Percentiles rank a stretch among this genome's conserved stretches.
These are phyloP conservation scores for Leccinum variicolor DNA, from an alignment of 768 basidiomycete species.

Conservation along the genomic window DNA sequence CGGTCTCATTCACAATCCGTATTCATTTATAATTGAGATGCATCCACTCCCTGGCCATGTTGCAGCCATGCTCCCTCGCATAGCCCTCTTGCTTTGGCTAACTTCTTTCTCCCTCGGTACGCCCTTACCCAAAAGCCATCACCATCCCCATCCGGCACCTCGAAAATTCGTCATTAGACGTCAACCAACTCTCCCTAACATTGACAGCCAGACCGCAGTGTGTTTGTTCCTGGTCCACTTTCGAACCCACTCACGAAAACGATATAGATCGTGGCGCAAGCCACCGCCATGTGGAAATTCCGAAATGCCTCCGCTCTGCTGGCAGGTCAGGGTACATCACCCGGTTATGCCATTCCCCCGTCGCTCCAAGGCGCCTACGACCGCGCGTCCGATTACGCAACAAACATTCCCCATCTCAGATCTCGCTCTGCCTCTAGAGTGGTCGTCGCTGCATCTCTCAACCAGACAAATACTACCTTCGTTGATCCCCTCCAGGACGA, in stretches of 20 bases:
- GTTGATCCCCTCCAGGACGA: slow-evolving; percentile 37
- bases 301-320: slow-evolving; percentile 15
- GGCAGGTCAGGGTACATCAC: slow-evolving; percentile 2
- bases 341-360: slow-evolving; percentile 9
- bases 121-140: slow-evolving; percentile 7
- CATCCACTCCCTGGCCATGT: background rate
- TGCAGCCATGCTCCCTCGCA: slow-evolving; percentile 11
- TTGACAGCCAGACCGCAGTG: slow-evolving; percentile 9
- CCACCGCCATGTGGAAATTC: slow-evolving; percentile 15
- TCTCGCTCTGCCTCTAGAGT: background rate
- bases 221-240: background rate
- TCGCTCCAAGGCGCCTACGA: slow-evolving; percentile 14
- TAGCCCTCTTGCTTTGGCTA: slow-evolving; percentile 3
- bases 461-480: background rate
- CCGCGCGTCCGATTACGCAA: slow-evolving; percentile 19
- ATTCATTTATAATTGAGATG: background rate
- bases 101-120: slow-evolving; percentile 4
- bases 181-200: background rate
- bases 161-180: background rate
- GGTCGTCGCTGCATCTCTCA: background rate
- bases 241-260: background rate
- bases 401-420: slow-evolving; percentile 4
- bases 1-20: slow-evolving; percentile 9
- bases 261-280: slow-evolving; percentile 14
- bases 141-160: background rate